Base-by-base conservation (phyloP, 2,329 filamentous ascomycete species). In the Alternaria tenuissima region DNA sequence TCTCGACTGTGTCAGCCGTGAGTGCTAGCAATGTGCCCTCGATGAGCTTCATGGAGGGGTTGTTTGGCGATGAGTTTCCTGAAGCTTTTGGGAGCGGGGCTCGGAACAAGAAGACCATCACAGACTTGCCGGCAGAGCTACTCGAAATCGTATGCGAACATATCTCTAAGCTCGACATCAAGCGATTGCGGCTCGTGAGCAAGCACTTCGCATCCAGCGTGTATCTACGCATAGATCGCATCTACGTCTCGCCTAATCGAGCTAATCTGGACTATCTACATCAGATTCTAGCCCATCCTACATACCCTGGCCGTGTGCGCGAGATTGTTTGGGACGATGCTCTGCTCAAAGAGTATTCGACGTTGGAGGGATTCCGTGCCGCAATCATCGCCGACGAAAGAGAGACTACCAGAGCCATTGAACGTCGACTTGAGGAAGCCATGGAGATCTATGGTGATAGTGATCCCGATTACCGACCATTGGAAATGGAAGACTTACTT, bases 261-360 rank as follows among this genome's bases (percentile, higher is more conserved):
- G 69, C 73, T 22, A 78, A 82, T 52, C 64, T 83, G 6, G 44
- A 74, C 3, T 79, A 80, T 5, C 74, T 80, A 22, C 68, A 72
- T 3, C 68, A 72, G 14, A 67, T 83, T 51, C 75, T 81, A 8
- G 63, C 76, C 9, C 76, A 82, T 60, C 71, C 77, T 5, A 57
- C 42, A 1, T 77, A 78, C 49, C 73, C 75, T 4, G 46, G 64
- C 1, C 39, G 60, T 1, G 67, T 83, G 7, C 61, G 48, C 4
- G 80, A 83, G 55, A 74, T 83, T 5, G 71, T 84, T 34, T 82
- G 76, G 76, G 76, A 81, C 24, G 78, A 80, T 52, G 67, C 69
- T n/a, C 66, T 69, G n/a, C 64, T 75, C 24, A 57, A 63, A 7
- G 60, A 66, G n/a, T 70, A 66, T 51, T 49, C 64, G 1, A 61